These are phyloP conservation scores for Blastobotrys capitulatus DNA, from an alignment of 1,139 yeast species.

Conservation along the genomic window DNA sequence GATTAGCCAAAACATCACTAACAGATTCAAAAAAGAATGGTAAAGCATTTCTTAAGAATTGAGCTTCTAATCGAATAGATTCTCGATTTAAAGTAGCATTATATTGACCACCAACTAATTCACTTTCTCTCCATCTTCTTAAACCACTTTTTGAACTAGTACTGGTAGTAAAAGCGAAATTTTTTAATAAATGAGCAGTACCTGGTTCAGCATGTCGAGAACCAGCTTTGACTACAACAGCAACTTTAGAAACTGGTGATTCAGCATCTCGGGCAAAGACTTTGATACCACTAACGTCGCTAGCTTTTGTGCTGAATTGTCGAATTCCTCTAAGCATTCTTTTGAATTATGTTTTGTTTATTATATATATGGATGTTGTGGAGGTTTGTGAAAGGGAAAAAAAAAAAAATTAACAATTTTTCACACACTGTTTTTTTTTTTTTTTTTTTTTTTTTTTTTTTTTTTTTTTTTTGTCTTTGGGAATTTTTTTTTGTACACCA, in stretches of 20 bases:
- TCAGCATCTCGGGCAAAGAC: conserved; percentile 43
- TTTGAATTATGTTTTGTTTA: conserved; percentile 1
- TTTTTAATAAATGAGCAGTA: conserved; percentile 76
- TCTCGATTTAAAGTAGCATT: conserved; percentile 74
- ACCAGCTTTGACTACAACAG: conserved; percentile 84
- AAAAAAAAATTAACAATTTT: too few relatives aligned
- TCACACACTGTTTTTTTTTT: not conserved
- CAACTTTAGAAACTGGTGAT: conserved; percentile 60
- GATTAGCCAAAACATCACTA: conserved; percentile 67
- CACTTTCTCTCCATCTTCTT: conserved; percentile 92
- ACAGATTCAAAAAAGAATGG: conserved; percentile 89
- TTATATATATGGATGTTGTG: not conserved
- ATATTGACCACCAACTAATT: conserved; percentile 84
- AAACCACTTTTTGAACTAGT: conserved; percentile 81
- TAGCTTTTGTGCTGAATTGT: conserved; percentile 24
- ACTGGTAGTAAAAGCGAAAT: conserved; percentile 69
- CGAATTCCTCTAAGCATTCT: conserved; percentile 13
- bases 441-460: not conserved
- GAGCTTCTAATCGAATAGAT: conserved; percentile 69
- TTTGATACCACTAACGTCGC: conserved; percentile 36
- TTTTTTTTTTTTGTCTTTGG: not conserved
- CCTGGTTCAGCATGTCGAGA: conserved; percentile 78
- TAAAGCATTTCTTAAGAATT: conserved; percentile 79
- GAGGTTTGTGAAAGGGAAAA: not conserved
- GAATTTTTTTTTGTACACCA: not conserved